A percentile compares a stretch with the other conserved stretches of the same genome.
phyloP scores from a whole-genome alignment of 768 basidiomycete genomes.

The Mycena sanguinolenta region DNA sequence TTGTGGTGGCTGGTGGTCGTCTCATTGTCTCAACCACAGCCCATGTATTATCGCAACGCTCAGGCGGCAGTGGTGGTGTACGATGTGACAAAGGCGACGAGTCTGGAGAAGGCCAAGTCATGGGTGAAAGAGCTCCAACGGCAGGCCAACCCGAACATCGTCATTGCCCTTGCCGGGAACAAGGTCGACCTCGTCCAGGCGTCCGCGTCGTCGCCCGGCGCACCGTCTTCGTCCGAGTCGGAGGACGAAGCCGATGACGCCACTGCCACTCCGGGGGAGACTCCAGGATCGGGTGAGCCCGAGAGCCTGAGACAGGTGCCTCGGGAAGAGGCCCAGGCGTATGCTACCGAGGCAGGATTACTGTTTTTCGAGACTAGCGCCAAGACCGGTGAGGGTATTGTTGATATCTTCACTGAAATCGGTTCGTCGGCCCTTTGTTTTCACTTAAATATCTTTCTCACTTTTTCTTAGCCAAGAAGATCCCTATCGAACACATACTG shows the following conservation, averaged over 20 bases:
- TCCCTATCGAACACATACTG: conserved; percentile 91
- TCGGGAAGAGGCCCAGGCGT: conserved; percentile 94
- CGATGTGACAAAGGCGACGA: conserved; percentile 95
- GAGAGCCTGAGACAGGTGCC: conserved; percentile 91
- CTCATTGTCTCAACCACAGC: conserved; percentile 59
- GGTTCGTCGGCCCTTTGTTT: conserved; percentile 65
- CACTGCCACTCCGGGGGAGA: conserved; percentile 87
- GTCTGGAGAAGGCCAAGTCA: conserved; percentile 98
- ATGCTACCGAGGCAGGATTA: conserved; percentile 93
- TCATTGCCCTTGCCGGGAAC: conserved; percentile 98
- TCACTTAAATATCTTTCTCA: conserved; percentile 2
- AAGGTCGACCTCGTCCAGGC: conserved; percentile 92
- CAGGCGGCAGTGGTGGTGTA: conserved; percentile 99
- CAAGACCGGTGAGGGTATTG: conserved; percentile 95
- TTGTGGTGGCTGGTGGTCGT: conserved; percentile 3
- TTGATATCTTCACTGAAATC: conserved; percentile 98
- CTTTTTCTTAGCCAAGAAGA: conserved; percentile 62
- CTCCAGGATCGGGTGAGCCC: conserved; percentile 66
- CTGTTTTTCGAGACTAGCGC: conserved; percentile 98
- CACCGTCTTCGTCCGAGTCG: conserved; percentile 70
- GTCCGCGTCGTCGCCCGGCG: conserved; percentile 63
- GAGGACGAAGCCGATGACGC: conserved; percentile 95
- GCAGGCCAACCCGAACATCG: conserved; percentile 99
- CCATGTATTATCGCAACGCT: conserved; percentile 99
- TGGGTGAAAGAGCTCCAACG: conserved; percentile 99